phyloP scores from a whole-genome alignment of 176 grass and related monocot species.

The Eleusine coracana region DNA sequence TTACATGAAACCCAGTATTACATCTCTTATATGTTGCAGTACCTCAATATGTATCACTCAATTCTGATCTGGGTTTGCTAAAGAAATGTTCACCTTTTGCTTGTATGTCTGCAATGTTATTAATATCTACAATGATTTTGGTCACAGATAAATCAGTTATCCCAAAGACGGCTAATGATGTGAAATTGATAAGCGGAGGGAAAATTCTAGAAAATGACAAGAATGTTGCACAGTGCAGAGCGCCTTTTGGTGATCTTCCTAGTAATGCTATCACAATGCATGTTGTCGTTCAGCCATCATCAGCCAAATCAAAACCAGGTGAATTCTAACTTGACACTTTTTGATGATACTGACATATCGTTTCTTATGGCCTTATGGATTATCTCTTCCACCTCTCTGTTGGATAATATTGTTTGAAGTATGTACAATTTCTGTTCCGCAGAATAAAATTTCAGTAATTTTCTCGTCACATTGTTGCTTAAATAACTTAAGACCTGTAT shows the following conservation, averaged over 20 bases:
- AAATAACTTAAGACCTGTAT: not conserved
- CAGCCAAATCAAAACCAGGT: slow-evolving; percentile 73
- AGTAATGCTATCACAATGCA: slow-evolving; percentile 73
- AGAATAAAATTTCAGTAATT: not conserved
- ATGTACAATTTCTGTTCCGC: slow-evolving; percentile 26
- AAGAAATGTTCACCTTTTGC: slow-evolving; percentile 9
- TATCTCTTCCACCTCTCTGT: not conserved
- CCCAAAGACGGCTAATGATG: slow-evolving; percentile 71
- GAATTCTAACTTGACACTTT: slow-evolving; percentile 13
- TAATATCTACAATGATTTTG: slow-evolving; percentile 30
- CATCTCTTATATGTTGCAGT: not conserved
- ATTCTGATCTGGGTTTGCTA: slow-evolving; percentile 34
- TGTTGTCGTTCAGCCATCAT: slow-evolving; percentile 67
- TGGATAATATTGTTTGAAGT: not conserved
- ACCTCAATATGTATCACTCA: not conserved
- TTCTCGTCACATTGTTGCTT: slow-evolving; percentile 1
- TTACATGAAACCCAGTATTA: not conserved
- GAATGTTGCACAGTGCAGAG: slow-evolving; percentile 67
- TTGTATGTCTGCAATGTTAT: not conserved
- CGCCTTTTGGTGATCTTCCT: slow-evolving; percentile 70
- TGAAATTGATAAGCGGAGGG: slow-evolving; percentile 73
- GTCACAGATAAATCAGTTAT: slow-evolving; percentile 66
- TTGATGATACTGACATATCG: not conserved
- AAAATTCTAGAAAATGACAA: slow-evolving; percentile 80
- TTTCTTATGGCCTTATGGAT: slow-evolving; percentile 9